Evolutionary conservation across 805 yeast genomes (phyloP), one percentile per base, ranked within the genome.

Genomic region (Jamesozyma lodderae): DNA sequence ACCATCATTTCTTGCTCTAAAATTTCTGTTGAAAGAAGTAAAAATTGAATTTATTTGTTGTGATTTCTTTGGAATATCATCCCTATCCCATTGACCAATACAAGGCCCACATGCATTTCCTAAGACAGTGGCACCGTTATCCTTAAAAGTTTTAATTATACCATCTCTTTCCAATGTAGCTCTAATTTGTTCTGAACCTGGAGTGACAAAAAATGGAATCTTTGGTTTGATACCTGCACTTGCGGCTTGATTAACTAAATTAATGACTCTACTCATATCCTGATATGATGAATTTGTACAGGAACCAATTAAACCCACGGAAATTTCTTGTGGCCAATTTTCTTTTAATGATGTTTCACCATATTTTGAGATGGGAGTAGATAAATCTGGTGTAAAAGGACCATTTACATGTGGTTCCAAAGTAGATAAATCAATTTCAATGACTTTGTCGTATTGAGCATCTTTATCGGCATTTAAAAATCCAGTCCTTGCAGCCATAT

Each of bases 71-170:
- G 74, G 63, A 31, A 83, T 74, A 59, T 84, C 94, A 48, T 74
- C 72, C 70, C 97, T 82, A 63, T 92, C 96, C 98, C 98, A 90
- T 72, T 90, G 98, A 42, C 98, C 98, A 60, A 90, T 90, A 71
- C 98, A 90, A 57, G 97, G 98, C 51, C 98, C 98, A 73, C 98
- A 90, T 16, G 98, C 98, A 63, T 90, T 90, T 38, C 97, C 96
- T 52, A 90, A 73, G 32, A 90, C 95, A 42, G 76, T 72, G 51
- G 95, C 98, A 43, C 97, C 97, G 53, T 79, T 81, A 39, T 81
- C 77, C 62, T 80, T 79, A 62, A 90, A 87, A 31, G 80, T 77
- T 33, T 80, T 70, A 45, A 83, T 75, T 57, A 82, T 76, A 42
- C 97, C 97, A 63, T 90, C 98, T 66, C 96, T 79, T 62, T 83